Base-by-base conservation (phyloP, 1,284 basidiomycete species). In the Retiboletus flavoniger region DNA sequence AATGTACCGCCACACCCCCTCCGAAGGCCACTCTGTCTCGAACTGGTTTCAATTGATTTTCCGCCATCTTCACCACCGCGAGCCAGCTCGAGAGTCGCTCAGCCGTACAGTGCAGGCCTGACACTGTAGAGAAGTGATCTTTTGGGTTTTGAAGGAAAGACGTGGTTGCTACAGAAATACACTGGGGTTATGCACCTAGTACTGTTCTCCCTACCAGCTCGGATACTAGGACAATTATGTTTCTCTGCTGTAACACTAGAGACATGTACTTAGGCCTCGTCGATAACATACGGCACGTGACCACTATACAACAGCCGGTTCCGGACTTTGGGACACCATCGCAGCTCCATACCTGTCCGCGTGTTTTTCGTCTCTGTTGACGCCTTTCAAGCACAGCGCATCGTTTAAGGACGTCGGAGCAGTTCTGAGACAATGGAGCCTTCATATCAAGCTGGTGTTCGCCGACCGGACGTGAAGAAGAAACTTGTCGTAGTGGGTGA, bases 401-500 rank as follows among this genome's bases (percentile, higher is more conserved):
- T 42, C 19, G 47, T 54, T 34, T 41, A 29, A 51, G 41, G 34
- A 31, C 44, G 9, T 44, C 14, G 32, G 44, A 49, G 17, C 26
- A 41, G 8, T 31, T 42, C 16, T n/a, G 47, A 28, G 17, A 48
- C n/a, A 16, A 66, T 66, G 64, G 67, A 70, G 2, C 31, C 64
- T 16, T 55, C 64, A 41, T 65, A 60, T n/a, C 64, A 66, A 47
- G 53, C 53, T 46, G 55, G 56, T 38, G 63, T 70, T 51, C 69
- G 67, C 47, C 75, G 87, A 69, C 91, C 92, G 54, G 93, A 95
- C 70, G 69, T 89, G 58, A 93, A 93, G 76, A 82, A 85, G 65
- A 96, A 96, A 71, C 81, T 96, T 29, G 93, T 96, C 38, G 93
- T 95, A 40, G 93, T 96, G 35, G 89, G 89, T 58, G 91, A 93